phyloP scores from a whole-genome alignment of 345 rosid species.

The Salix suchowensis region DNA sequence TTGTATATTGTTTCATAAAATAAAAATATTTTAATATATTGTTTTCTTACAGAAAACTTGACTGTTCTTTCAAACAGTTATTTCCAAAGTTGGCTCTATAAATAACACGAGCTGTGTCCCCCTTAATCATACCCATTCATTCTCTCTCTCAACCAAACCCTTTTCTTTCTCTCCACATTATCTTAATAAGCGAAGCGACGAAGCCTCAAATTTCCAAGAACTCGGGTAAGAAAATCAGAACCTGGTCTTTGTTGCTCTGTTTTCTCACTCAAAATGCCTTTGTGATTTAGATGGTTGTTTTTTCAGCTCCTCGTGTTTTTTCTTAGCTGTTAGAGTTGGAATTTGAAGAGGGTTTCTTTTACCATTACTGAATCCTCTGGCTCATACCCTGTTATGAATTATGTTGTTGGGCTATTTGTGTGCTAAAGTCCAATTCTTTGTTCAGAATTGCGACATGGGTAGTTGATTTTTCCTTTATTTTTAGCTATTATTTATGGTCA shows the following conservation, averaged over 20 bases:
- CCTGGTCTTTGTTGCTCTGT: not conserved
- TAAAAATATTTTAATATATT: too few species aligned
- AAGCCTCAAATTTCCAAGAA: not conserved
- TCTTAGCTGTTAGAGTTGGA: conserved; percentile 1
- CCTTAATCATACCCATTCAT: not conserved
- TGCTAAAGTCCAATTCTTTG: not conserved
- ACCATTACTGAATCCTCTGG: conserved; percentile 6
- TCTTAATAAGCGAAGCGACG: not conserved
- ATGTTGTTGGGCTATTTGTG: not conserved
- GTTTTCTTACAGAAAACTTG: too few species aligned
- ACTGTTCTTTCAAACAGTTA: too few species aligned
- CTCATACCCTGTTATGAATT: not conserved
- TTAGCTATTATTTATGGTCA: not conserved
- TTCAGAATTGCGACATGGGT: not conserved
- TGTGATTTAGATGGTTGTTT: not conserved
- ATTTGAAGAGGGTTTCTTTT: not conserved
- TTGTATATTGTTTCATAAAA: too few species aligned
- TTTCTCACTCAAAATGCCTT: not conserved
- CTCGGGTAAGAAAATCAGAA: conserved; percentile 13
- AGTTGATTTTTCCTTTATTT: not conserved
- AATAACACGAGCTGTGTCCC: not conserved
- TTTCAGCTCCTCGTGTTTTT: not conserved
- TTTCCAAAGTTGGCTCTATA: not conserved
- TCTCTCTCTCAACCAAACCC: not conserved
- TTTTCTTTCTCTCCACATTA: not conserved